Evolutionary conservation across 805 yeast genomes (phyloP), one percentile per base, ranked within the genome.

Genomic region (Pichia nakasei): DNA sequence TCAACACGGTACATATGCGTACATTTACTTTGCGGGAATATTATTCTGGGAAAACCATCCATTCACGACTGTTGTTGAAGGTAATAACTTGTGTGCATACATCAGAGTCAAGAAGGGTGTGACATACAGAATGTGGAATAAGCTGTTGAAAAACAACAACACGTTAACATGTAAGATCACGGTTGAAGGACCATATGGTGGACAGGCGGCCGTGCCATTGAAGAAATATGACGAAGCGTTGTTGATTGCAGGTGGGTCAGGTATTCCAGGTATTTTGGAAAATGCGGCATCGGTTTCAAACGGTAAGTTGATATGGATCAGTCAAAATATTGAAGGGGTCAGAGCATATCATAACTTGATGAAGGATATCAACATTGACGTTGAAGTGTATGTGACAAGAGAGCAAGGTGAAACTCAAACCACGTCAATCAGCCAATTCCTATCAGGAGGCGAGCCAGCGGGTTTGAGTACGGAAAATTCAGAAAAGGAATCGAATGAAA

Each of bases 1-100:
- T 19, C 61, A 54, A 45, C 81, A 87, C 3, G 83, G 85, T 24
- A 66, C 73, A 15, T 76, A 64, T 56, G 76, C 71, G 1, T 82
- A 64, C 53, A 57, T 82, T 33, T 76, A 80, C 60, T 76, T 81
- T 55, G 49, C 77, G 43, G 65, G 72, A 44, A 56, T 65, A 5
- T 58, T 69, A 31, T 76, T 78, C 55, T 80, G 81, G 79, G 86
- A 82, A 57, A 75, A 82, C 5, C 88, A 83, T 58, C 91, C 89
- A 2, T 81, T 83, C 60, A 78, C 86, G 1, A 55, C 75, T 3
- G 61, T 73, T 31, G 65, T 66, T 44, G 58, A 62, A 27, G 67
- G 63, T 34, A 61, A 65, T 39, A 56, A 60, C 15, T 48, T 75
- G 2, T 52, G 62, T 1, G 55, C 72, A 24, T 68, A 64, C 45